Percentiles rank a stretch among this genome's conserved stretches.
phyloP scores from a whole-genome alignment of 202 grass and related monocot species.

The Miscanthus sacchariflorus region DNA sequence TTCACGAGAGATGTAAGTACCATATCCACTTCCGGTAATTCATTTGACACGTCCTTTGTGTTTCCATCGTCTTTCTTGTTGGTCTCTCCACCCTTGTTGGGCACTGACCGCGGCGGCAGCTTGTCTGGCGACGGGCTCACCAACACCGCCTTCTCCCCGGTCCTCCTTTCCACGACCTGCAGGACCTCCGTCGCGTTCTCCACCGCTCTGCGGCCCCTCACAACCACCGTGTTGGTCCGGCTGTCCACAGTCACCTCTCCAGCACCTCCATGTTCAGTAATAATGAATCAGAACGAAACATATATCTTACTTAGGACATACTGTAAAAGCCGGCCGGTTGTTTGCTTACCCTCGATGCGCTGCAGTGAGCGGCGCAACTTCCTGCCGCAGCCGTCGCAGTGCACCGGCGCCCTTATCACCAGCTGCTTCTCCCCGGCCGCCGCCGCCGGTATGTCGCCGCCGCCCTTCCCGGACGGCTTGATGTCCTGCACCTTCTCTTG shows the following conservation, averaged over 20 bases:
- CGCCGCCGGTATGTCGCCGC: not conserved
- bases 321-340: no score
- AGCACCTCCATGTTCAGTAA: conserved; percentile 28
- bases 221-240: conserved; percentile 52
- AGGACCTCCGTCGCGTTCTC: conserved; percentile 46
- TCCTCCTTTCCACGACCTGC: conserved; percentile 52
- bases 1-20: not conserved
- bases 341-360: conserved; percentile 27
- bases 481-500: not conserved
- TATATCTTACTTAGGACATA: not conserved
- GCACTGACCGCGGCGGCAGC: not conserved
- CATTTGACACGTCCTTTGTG: not conserved
- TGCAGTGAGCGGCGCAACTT: conserved; percentile 52
- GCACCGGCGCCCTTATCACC: conserved; percentile 41
- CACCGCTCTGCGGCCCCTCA: conserved; percentile 48
- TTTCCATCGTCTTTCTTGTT: not conserved
- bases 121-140: conserved; percentile 46
- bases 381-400: conserved; percentile 56
- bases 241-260: conserved; percentile 59
- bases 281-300: not conserved
- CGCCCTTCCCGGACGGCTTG: not conserved
- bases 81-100: not conserved
- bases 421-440: not conserved
- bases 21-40: conserved; percentile 12
- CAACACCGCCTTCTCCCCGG: conserved; percentile 56